Evolutionary conservation across 805 yeast species (phyloP), one percentile per base, ranked within the genome.

Genomic region (Candida quercuum): DNA sequence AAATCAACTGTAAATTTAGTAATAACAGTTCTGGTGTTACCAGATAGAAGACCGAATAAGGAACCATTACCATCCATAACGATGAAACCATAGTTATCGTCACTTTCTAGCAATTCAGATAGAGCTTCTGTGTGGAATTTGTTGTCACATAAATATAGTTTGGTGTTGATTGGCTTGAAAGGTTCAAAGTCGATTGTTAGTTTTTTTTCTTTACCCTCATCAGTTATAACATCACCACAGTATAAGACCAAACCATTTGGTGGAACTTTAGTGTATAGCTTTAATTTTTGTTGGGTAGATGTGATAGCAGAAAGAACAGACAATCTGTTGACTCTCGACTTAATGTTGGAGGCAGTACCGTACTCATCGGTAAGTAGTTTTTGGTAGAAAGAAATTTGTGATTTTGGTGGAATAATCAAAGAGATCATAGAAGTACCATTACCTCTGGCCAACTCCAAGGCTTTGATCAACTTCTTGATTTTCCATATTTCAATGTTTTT

Each of bases 1-100:
- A 93, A 73, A 65, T 93, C 99, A 39, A 93, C 99, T 2, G 88
- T 84, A 67, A 93, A 93, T 66, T 93, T 93, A 66, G 91, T 96
- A 58, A 93, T 72, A 32, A 93, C 86, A 46, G 93, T 96, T 72
- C 99, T 83, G 33, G 96, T 89, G 69, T 93, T 93, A 63, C 99
- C 99, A 32, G 94, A 80, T 39, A 93, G 78, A 15, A 94, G 75
- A 66, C 99, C 99, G 53, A 93, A 93, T 49, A 93, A 71, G 3
- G 96, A 86, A 43, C 99, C 99, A 63, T 89, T 88, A 86, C 99
- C 99, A 67, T 93, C 99, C 99, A 93, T 93, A 55, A 93, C 83
- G 52, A 93, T 94, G 68, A 93, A 93, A 35, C 99, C 99, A 53
- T 91, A 93, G 64, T 85, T 79, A 62, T 94, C 96, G 65, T 93